Conservation (phyloP, 768 basidiomycete genomes). For the Tulasnella calospora region DNA sequence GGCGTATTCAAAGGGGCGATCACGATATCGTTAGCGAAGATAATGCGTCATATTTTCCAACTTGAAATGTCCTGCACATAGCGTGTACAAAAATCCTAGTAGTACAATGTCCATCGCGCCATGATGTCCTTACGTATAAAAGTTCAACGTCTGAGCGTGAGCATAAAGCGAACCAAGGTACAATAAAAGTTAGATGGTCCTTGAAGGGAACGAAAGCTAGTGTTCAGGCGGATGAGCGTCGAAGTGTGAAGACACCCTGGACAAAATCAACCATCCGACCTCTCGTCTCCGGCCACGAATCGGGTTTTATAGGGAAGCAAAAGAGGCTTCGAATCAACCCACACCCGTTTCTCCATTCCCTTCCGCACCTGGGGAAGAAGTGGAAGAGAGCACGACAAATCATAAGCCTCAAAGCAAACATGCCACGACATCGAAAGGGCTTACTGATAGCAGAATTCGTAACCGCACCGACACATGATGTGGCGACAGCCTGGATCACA, state of each 20-base stretch:
- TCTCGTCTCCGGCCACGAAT: background rate
- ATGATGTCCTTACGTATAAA: background rate
- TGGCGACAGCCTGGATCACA: constrained; percentile 1
- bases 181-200: background rate
- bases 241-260: background rate
- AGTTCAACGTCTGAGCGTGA: background rate
- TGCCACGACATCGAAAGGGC: background rate
- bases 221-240: background rate
- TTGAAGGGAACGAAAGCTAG: background rate
- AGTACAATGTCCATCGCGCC: background rate
- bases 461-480: constrained; percentile 10
- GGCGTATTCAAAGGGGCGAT: background rate
- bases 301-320: background rate
- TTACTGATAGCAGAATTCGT: constrained; percentile 12
- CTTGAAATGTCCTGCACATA: too few relatives aligned
- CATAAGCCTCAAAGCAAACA: background rate
- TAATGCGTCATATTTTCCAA: too few relatives aligned
- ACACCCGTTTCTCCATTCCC: background rate
- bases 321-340: background rate
- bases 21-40: background rate
- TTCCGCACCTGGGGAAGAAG: background rate
- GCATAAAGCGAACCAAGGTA: background rate
- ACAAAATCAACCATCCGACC: background rate
- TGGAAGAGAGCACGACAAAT: background rate
- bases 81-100: background rate